These are phyloP conservation scores for Singerocomus inundabilis DNA, from an alignment of 1,284 basidiomycete species.

Conservation along the genomic window DNA sequence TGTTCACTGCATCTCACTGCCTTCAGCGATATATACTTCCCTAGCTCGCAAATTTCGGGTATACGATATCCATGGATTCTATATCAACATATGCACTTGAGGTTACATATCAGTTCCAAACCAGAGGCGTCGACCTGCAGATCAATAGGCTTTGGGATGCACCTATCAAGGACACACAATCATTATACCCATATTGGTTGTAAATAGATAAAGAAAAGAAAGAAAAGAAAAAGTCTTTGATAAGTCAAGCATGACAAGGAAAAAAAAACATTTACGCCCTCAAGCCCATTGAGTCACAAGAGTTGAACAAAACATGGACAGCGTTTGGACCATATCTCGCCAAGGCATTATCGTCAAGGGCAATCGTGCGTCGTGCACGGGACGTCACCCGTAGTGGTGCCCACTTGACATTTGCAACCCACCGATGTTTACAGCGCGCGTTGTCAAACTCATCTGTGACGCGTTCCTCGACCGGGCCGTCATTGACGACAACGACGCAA, in stretches of 20 bases:
- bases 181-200: not conserved
- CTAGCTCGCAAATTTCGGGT: too few species aligned
- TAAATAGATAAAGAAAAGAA: not conserved
- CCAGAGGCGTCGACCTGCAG: too few species aligned
- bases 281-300: not conserved
- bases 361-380: not conserved
- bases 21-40: too few species aligned
- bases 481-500: constrained; percentile 24
- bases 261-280: not conserved
- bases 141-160: too few species aligned
- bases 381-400: constrained; percentile 10
- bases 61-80: too few species aligned
- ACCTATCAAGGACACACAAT: too few species aligned
- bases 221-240: not conserved
- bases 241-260: not conserved
- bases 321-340: not conserved
- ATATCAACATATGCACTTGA: too few species aligned
- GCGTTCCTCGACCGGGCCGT: constrained; percentile 59
- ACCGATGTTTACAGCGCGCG: constrained; percentile 40
- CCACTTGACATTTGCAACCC: constrained; percentile 24
- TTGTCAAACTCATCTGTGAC: constrained; percentile 60
- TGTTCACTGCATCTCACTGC: too few species aligned
- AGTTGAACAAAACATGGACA: not conserved
- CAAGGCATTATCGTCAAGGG: not conserved
- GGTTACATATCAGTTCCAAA: too few species aligned